Conservation (phyloP, 495 filamentous ascomycete species). For the Venustampulla echinocandica region DNA sequence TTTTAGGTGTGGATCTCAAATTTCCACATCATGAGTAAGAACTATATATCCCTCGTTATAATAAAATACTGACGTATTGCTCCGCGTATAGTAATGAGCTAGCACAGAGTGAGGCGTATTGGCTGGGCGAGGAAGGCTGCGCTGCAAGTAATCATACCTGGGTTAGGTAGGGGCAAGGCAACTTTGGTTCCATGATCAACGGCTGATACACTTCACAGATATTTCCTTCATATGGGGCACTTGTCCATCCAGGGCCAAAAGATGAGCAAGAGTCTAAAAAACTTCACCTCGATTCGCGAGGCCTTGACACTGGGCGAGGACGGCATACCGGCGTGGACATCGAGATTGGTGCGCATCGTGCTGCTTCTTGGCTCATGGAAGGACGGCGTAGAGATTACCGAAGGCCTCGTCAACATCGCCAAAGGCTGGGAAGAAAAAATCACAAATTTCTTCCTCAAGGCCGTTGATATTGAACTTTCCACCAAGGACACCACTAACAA, state of each 20-base stretch:
- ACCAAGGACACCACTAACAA: too few species aligned
- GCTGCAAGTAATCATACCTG: constrained; percentile 29
- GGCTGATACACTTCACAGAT: too few species aligned
- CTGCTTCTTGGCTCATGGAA: constrained; percentile 87
- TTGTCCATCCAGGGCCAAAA: constrained; percentile 82
- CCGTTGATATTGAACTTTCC: constrained; percentile 33
- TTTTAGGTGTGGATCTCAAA: constrained; percentile 80
- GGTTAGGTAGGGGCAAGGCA: too few species aligned
- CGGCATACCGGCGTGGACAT: constrained; percentile 59
- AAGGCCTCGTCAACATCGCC: constrained; percentile 63
- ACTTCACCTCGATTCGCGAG: constrained; percentile 91
- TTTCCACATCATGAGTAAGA: constrained; percentile 85
- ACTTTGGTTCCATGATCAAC: too few species aligned
- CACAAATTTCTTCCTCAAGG: too few species aligned
- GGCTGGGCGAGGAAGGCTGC: constrained; percentile 37
- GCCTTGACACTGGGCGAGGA: constrained; percentile 59
- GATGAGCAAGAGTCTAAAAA: constrained; percentile 94
- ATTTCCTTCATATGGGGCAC: constrained; percentile 96
- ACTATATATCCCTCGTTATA: too few species aligned
- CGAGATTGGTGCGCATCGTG: constrained; percentile 72
- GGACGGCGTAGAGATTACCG: constrained; percentile 83
- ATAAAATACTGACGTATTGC: too few species aligned
- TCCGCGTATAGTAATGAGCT: constrained; percentile 72
- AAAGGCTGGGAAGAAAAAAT: constrained; percentile 61
- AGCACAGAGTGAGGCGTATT: constrained; percentile 91